Evolutionary conservation across 1,284 basidiomycete genomes (phyloP).

Genomic region (Ceratobasidium papillatum): DNA sequence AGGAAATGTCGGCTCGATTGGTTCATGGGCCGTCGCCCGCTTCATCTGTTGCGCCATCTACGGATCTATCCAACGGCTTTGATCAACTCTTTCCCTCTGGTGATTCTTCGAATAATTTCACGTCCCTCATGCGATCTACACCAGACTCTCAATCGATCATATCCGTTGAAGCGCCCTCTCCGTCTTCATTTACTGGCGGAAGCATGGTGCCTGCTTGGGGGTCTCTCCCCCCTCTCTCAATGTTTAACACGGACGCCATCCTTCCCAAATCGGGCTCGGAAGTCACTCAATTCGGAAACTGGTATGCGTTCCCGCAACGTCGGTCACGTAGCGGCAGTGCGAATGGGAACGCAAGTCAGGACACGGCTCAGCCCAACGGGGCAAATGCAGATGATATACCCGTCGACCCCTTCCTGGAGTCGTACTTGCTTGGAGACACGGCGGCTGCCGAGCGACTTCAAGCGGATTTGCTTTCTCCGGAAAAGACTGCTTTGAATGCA

Average conservation of each 20-base stretch:
- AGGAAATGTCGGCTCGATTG: not conserved
- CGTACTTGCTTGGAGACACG: slow-evolving; percentile 36
- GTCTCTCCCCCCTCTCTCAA: slow-evolving; percentile 23
- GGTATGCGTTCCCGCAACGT: slow-evolving; percentile 31
- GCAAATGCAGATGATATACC: not conserved
- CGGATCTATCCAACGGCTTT: not conserved
- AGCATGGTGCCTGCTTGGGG: slow-evolving; percentile 2
- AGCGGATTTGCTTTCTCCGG: slow-evolving; percentile 41
- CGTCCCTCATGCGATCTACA: not conserved
- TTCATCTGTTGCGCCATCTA: slow-evolving; percentile 5
- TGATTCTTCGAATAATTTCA: not conserved
- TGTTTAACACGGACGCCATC: slow-evolving; percentile 30
- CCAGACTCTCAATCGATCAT: slow-evolving; percentile 17
- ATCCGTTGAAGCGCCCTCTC: slow-evolving; percentile 10
- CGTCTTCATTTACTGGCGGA: slow-evolving; percentile 5
- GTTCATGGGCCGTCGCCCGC: slow-evolving; percentile 23
- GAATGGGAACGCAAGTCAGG: not conserved
- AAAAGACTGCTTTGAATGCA: slow-evolving; percentile 38
- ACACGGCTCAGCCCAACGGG: not conserved
- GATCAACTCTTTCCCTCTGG: slow-evolving; percentile 13
- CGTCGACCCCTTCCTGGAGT: slow-evolving; percentile 28
- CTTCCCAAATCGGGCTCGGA: slow-evolving; percentile 30
- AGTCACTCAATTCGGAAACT: slow-evolving; percentile 34
- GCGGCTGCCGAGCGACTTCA: slow-evolving; percentile 31
- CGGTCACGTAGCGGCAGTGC: not conserved